These are phyloP conservation scores for Plasmodium sp. DNA, from an alignment of 169 alveolate species.

Conservation along the genomic window DNA sequence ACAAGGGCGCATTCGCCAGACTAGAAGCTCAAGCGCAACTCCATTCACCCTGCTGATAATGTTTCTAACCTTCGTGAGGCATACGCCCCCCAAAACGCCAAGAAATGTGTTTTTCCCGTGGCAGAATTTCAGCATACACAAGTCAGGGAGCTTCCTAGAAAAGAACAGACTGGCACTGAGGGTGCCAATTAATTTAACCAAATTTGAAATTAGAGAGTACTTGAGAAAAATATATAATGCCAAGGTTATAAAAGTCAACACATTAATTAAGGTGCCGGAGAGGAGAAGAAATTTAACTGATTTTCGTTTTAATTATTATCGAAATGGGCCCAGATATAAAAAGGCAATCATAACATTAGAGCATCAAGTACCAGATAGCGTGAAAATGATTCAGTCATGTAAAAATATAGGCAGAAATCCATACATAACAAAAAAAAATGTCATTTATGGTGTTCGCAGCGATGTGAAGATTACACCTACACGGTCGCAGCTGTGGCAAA, in stretches of 20 bases:
- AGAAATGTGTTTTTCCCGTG: slow-evolving; percentile 92
- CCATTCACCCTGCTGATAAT: background rate
- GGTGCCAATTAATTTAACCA: slow-evolving; percentile 90
- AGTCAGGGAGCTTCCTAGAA: slow-evolving; percentile 89
- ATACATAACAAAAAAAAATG: slow-evolving; percentile 86
- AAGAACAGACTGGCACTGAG: slow-evolving; percentile 87
- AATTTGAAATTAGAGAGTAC: slow-evolving; percentile 89
- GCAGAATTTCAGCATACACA: slow-evolving; percentile 87
- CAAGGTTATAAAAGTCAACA: slow-evolving; percentile 88
- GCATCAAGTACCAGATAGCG: slow-evolving; percentile 89
- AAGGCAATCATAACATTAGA: slow-evolving; percentile 90
- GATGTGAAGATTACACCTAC: slow-evolving; percentile 77
- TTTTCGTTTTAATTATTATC: slow-evolving; percentile 80
- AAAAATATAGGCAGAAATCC: slow-evolving; percentile 86
- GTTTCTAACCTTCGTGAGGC: slow-evolving; percentile 54
- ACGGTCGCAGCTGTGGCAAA: slow-evolving; percentile 73
- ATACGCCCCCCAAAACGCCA: slow-evolving; percentile 73
- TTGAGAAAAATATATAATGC: slow-evolving; percentile 88
- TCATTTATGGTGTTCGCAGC: slow-evolving; percentile 82
- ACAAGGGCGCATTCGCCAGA: background rate
- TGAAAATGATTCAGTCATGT: slow-evolving; percentile 88
- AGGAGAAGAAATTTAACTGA: slow-evolving; percentile 82
- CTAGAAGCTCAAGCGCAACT: background rate
- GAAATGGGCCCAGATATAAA: slow-evolving; percentile 90
- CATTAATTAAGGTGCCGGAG: slow-evolving; percentile 87